A percentile compares a stretch with the other conserved stretches of the same genome.
These are phyloP conservation scores for Saturnispora saitoi DNA, from an alignment of 805 yeast species.

Conservation along the genomic window DNA sequence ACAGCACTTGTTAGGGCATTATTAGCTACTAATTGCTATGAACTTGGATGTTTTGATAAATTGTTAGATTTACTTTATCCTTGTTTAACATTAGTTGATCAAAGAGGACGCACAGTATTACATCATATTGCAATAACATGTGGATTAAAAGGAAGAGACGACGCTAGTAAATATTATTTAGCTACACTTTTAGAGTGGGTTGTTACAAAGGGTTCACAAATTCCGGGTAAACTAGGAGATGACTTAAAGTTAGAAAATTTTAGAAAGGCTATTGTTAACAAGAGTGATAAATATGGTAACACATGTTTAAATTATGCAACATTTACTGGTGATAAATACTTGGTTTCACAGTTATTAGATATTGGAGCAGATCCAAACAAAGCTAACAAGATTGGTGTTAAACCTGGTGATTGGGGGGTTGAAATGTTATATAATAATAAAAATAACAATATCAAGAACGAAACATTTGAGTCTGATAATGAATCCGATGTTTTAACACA, in stretches of 20 bases:
- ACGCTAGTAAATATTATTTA: slow-evolving; percentile 65
- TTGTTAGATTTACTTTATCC: slow-evolving; percentile 71
- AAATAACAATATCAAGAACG: slow-evolving; percentile 1
- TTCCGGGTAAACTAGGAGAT: slow-evolving; percentile 32
- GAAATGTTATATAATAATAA: slow-evolving; percentile 25
- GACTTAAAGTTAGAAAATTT: slow-evolving; percentile 46
- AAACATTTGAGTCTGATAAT: neutral
- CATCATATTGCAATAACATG: slow-evolving; percentile 83
- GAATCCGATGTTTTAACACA: neutral
- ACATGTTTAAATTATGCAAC: slow-evolving; percentile 92
- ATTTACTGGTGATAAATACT: slow-evolving; percentile 70
- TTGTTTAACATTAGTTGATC: slow-evolving; percentile 54
- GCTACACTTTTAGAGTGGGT: slow-evolving; percentile 73
- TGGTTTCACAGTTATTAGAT: slow-evolving; percentile 73
- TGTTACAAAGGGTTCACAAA: slow-evolving; percentile 42
- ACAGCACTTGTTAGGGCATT: slow-evolving; percentile 80
- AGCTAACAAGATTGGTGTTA: slow-evolving; percentile 77
- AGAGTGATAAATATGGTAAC: slow-evolving; percentile 90
- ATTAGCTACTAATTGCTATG: slow-evolving; percentile 75
- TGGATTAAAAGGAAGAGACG: slow-evolving; percentile 64
- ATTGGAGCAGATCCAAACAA: slow-evolving; percentile 80
- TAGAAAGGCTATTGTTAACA: slow-evolving; percentile 67
- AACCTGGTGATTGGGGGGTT: slow-evolving; percentile 81
- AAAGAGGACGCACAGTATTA: slow-evolving; percentile 66
- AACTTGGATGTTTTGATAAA: slow-evolving; percentile 62